A percentile compares a stretch with the other conserved stretches of the same genome.
Evolutionary conservation across 148 eudicot genomes (phyloP).

Genomic region (Dianthus caryophyllus): DNA sequence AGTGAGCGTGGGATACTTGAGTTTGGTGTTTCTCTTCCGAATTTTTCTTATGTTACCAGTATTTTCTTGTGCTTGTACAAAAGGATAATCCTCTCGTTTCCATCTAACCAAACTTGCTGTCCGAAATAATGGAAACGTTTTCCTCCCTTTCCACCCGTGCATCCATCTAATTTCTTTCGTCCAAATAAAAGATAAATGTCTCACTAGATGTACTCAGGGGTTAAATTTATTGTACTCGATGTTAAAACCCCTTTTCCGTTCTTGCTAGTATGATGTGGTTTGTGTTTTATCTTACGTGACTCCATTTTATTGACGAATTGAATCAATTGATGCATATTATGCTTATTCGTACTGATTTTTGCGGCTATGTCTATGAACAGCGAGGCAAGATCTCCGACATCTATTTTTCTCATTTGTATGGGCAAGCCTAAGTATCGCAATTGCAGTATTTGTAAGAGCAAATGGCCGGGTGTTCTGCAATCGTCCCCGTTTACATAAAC

Average conservation of each 20-base stretch:
- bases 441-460: constrained; percentile 57
- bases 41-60: no score
- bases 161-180: no score
- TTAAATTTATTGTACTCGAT: neutral
- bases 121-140: no score
- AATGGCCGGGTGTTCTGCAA: constrained; percentile 84
- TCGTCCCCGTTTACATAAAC: constrained; percentile 73
- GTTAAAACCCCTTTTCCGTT: neutral
- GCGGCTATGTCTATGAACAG: constrained; percentile 30
- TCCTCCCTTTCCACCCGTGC: no score
- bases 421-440: constrained; percentile 62
- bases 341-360: neutral
- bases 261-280: neutral
- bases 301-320: neutral
- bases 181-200: neutral
- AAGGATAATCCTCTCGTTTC: no score
- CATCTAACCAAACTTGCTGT: no score
- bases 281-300: neutral
- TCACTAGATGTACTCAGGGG: neutral
- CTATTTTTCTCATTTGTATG: constrained; percentile 57
- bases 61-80: no score
- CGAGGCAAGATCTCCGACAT: constrained; percentile 42
- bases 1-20: no score
- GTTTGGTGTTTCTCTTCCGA: no score
- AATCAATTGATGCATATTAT: neutral